Conservation (phyloP, 176 grass and related monocot genomes). For the Eragrostis curvula region DNA sequence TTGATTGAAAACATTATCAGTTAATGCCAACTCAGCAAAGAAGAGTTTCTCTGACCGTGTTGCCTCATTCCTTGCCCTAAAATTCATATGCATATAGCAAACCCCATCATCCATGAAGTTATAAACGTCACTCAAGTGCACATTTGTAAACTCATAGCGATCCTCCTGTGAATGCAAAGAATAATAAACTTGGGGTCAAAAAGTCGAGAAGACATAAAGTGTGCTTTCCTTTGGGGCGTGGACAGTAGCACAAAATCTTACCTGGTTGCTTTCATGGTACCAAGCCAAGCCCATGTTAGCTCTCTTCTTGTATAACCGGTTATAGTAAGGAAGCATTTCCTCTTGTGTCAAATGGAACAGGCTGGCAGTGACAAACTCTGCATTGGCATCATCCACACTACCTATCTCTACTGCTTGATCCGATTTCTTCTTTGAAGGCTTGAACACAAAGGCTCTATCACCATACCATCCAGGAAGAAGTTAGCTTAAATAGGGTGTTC, state of each 20-base stretch:
- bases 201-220: not conserved
- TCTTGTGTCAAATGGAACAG: not conserved
- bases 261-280: not conserved
- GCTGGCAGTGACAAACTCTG: not conserved
- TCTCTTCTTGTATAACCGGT: constrained; percentile 1
- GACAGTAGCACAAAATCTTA: not conserved
- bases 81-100: not conserved
- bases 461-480: no score
- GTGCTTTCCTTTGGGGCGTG: no score
- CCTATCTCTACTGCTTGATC: not conserved
- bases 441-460: no score
- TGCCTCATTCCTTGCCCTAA: not conserved
- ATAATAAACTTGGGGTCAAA: not conserved
- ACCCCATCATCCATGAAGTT: not conserved
- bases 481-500: no score
- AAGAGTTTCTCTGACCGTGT: not conserved
- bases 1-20: not conserved
- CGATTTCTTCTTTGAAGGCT: no score
- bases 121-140: not conserved
- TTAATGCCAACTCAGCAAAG: not conserved
- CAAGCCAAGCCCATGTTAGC: not conserved
- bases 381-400: not conserved
- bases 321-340: not conserved
- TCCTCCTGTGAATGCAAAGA: not conserved
- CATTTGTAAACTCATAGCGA: not conserved